phyloP scores from a whole-genome alignment of 2,329 filamentous ascomycete genomes.

The Teratosphaeria nubilosa region DNA sequence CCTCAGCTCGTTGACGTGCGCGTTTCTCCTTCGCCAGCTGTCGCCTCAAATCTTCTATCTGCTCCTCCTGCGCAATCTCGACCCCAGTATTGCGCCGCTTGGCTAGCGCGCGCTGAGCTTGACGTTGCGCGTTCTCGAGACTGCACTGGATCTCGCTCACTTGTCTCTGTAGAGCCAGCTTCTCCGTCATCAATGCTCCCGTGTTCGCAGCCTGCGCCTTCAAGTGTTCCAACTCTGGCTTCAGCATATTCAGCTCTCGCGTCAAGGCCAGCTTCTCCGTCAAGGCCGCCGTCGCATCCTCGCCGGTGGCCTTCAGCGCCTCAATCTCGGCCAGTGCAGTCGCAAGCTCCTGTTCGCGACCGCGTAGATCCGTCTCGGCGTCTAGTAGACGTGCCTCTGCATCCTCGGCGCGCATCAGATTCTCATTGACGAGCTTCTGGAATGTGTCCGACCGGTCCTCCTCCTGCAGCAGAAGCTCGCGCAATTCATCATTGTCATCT shows the following conservation, averaged over 20 bases:
- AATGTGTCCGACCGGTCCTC: slow-evolving; percentile 51
- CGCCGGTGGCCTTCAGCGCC: slow-evolving; percentile 54
- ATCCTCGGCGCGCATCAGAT: slow-evolving; percentile 37
- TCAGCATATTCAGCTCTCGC: slow-evolving; percentile 48
- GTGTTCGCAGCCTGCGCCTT: slow-evolving; percentile 50
- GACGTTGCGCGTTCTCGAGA: slow-evolving; percentile 70
- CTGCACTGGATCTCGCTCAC: slow-evolving; percentile 68
- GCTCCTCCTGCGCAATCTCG: slow-evolving; percentile 33
- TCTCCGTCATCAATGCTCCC: slow-evolving; percentile 64
- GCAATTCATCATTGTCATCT: slow-evolving; percentile 61
- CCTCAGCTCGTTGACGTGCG: slow-evolving; percentile 32
- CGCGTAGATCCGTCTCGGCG: slow-evolving; percentile 42
- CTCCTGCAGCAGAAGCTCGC: slow-evolving; percentile 50
- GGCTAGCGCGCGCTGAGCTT: slow-evolving; percentile 47
- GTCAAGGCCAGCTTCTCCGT: slow-evolving; percentile 53
- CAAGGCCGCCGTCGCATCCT: slow-evolving; percentile 61
- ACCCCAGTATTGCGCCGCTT: slow-evolving; percentile 42
- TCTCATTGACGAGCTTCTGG: slow-evolving; percentile 40
- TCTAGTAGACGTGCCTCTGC: slow-evolving; percentile 35
- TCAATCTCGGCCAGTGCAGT: slow-evolving; percentile 60
- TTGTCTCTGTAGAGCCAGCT: slow-evolving; percentile 68
- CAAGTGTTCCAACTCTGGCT: slow-evolving; percentile 53
- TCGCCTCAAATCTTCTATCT: slow-evolving; percentile 37
- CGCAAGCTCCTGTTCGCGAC: slow-evolving; percentile 45
- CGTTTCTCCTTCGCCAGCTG: slow-evolving; percentile 37